Evolutionary conservation across 169 alveolate genomes (phyloP), one percentile per base, ranked within the genome.

Genomic region (Eimeria acervulina): DNA sequence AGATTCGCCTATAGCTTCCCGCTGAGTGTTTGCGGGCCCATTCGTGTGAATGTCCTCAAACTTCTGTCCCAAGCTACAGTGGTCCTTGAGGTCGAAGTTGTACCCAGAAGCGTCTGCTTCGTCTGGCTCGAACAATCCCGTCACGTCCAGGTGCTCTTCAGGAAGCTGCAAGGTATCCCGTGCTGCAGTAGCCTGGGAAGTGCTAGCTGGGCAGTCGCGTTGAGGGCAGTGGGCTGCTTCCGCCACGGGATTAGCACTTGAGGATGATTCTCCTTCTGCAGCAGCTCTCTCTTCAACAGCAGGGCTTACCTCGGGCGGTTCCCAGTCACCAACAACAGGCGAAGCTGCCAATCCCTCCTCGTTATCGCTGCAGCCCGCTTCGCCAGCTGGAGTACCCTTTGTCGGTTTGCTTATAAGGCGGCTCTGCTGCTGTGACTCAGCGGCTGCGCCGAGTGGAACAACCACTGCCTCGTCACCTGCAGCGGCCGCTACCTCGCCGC

Each of bases 121-220:
- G 36, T 84, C 55, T 8, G 94, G 83, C 66, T 63, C 94, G 19
- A 87, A 87, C 23, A 87, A 52, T 10, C 61, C 94, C 40, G 83
- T 83, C 61, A 87, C 94, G 44, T 38, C 94, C 47, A 87, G 94
- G 47, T 61, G 83, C 44, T 36, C 94, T 38, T 26, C 94, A 36
- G 94, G 68, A 44, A 59, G 83, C 47, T 59, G 55, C 33, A 40
- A 19, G 33, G 61, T 13, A 6, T 63, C 94, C 47, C 47, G 42
- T 2, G 83, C 40, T 47, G 80, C 83, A 38, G 83, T 33, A 63
- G 31, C 40, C 84, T 87, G 81, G 0, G 94, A 63, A 63, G 66
- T 44, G 81, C 31, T 51, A 40, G 84, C 83, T 63, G 94, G 83
- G 63, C 63, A 87, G 0, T 87, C 81, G 21, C 81, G 68, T 87